Percentiles rank a stretch among this genome's conserved stretches.
Conservation (phyloP, 257 asterid genomes). For the Petunia secreta region DNA sequence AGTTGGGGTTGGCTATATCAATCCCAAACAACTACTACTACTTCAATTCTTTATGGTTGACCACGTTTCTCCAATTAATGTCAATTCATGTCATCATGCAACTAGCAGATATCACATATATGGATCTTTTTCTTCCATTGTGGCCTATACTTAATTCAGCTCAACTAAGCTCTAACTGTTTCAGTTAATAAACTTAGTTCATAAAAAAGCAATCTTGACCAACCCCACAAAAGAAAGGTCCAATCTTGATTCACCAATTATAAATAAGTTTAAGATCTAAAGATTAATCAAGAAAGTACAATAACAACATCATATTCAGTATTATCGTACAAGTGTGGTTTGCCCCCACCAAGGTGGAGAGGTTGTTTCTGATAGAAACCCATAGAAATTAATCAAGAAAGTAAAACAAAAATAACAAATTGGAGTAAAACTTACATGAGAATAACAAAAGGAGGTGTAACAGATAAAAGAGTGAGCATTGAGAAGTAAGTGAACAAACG, state of each 20-base stretch:
- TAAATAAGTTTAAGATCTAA: too few species aligned
- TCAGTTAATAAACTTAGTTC: neutral
- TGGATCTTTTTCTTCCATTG: too few species aligned
- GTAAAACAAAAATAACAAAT: neutral
- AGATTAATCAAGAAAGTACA: too few species aligned
- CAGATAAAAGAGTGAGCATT: conserved; percentile 74
- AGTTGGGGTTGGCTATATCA: too few species aligned
- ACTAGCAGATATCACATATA: too few species aligned
- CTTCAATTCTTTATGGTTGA: too few species aligned
- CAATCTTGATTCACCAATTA: neutral
- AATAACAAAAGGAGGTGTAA: conserved; percentile 94
- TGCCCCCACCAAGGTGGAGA: too few species aligned
- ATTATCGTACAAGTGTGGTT: too few species aligned
- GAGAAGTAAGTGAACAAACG: conserved; percentile 80
- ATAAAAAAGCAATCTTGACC: neutral
- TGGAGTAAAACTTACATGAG: conserved; percentile 58
- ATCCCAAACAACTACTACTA: too few species aligned
- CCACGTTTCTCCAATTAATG: too few species aligned
- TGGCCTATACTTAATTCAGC: neutral
- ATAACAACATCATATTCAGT: too few species aligned
- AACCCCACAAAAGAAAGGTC: neutral
- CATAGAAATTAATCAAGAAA: neutral
- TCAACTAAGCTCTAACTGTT: neutral
- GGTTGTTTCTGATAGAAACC: neutral
- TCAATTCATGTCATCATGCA: too few species aligned